Evolutionary conservation across 306 rosid species (phyloP).

Genomic region (Cucumis hystrix): DNA sequence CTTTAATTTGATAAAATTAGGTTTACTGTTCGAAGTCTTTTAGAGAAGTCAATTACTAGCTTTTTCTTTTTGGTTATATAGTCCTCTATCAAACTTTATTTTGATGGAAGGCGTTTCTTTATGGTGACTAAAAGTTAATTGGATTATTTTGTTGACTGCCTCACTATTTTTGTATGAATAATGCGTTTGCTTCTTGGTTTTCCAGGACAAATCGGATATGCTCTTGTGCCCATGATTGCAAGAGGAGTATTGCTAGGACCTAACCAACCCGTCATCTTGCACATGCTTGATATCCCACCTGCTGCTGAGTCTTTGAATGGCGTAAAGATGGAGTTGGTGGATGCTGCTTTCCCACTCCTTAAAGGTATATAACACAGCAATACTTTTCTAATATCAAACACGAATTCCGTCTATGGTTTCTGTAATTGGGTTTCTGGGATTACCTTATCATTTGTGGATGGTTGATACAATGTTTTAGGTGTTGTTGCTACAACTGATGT

Average conservation of each 20-base stretch:
- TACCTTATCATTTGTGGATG: not conserved
- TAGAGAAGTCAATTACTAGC: not conserved
- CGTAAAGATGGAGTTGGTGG: slow-evolving; percentile 87
- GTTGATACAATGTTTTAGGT: slow-evolving; percentile 35
- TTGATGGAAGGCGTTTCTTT: not conserved
- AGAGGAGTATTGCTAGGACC: slow-evolving; percentile 90
- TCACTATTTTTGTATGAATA: not conserved
- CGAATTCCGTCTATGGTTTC: not conserved
- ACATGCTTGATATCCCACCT: slow-evolving; percentile 81
- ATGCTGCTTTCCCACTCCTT: slow-evolving; percentile 89
- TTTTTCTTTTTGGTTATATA: not conserved
- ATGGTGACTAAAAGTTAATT: not conserved
- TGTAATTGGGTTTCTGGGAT: not conserved
- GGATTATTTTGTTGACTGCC: too few relatives aligned
- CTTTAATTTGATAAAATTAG: not conserved
- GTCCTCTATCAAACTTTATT: not conserved
- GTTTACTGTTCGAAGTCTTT: not conserved
- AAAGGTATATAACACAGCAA: slow-evolving; percentile 29
- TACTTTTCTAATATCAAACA: not conserved
- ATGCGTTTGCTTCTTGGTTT: not conserved
- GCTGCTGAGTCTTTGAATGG: slow-evolving; percentile 95
- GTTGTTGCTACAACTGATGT: slow-evolving; percentile 98
- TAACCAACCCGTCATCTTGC: slow-evolving; percentile 92
- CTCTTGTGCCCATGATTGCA: slow-evolving; percentile 96
- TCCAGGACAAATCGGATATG: slow-evolving; percentile 98